Evolutionary conservation across 768 basidiomycete species (phyloP).

Genomic region (Butyriboletus loyo): DNA sequence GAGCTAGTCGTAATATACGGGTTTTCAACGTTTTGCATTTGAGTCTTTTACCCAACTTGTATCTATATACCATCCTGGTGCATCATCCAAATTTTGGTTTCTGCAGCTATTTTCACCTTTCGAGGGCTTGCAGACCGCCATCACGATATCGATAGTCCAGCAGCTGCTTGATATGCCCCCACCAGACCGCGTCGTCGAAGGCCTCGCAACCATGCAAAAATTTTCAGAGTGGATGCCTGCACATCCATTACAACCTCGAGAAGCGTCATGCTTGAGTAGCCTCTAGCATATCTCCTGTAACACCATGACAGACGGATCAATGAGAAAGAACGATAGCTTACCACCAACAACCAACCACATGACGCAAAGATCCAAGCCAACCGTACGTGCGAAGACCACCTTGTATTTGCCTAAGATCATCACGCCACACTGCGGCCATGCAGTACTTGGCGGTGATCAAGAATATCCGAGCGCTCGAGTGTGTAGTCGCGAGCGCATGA

Average conservation of each 20-base stretch:
- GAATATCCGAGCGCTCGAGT: conserved; percentile 86
- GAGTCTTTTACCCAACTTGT: not conserved
- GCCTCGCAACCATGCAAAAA: conserved; percentile 63
- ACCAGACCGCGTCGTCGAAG: conserved; percentile 54
- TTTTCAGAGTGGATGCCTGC: conserved; percentile 52
- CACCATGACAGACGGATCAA: not conserved
- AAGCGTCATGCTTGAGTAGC: conserved; percentile 48
- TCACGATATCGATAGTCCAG: conserved; percentile 49
- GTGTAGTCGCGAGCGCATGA: conserved; percentile 81
- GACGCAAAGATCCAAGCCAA: conserved; percentile 49
- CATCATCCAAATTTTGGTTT: not conserved
- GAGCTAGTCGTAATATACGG: not conserved
- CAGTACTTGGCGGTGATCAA: conserved; percentile 90
- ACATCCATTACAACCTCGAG: conserved; percentile 64
- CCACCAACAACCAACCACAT: conserved; percentile 70
- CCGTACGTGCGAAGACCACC: conserved; percentile 45
- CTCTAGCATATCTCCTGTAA: conserved; percentile 56
- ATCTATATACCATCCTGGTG: conserved; percentile 3
- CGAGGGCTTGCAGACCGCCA: not conserved
- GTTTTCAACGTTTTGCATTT: not conserved
- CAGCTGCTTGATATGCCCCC: conserved; percentile 70
- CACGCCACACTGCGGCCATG: conserved; percentile 71
- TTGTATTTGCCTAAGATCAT: conserved; percentile 55
- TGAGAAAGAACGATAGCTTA: conserved; percentile 34
- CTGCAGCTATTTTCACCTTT: not conserved